phyloP scores from a whole-genome alignment of 1,284 basidiomycete genomes.

The Ganoderma resinaceum region DNA sequence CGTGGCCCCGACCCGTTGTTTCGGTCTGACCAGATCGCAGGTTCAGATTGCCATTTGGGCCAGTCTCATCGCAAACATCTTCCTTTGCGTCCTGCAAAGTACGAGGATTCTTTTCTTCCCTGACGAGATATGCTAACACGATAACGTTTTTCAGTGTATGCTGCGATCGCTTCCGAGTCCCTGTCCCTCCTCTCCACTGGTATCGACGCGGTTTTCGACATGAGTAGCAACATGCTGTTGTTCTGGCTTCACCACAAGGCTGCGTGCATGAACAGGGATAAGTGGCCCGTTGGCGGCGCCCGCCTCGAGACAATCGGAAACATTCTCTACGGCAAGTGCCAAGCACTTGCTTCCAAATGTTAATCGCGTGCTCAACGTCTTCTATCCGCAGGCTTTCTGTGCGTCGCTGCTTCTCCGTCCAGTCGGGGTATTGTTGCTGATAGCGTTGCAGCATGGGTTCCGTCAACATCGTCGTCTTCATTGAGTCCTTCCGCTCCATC shows the following conservation, averaged over 20 bases:
- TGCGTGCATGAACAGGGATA: conserved; percentile 73
- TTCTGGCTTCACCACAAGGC: conserved; percentile 85
- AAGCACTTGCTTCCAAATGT: conserved; percentile 14
- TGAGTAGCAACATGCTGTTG: conserved; percentile 88
- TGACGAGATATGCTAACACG: conserved; percentile 9
- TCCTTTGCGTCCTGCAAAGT: conserved; percentile 75
- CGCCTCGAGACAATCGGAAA: conserved; percentile 92
- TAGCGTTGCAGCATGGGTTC: conserved; percentile 72
- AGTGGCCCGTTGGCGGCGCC: conserved; percentile 92
- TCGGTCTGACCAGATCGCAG: conserved; percentile 44
- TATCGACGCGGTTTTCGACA: conserved; percentile 93
- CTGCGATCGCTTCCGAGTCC: conserved; percentile 85
- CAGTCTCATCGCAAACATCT: conserved; percentile 82
- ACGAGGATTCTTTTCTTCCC: conserved; percentile 31
- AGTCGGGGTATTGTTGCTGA: neutral
- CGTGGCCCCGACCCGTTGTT: neutral
- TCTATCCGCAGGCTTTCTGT: conserved; percentile 67
- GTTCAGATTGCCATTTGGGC: conserved; percentile 90
- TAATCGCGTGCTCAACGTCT: neutral
- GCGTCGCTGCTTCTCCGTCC: conserved; percentile 37
- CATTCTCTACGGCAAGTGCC: conserved; percentile 78
- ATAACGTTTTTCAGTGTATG: conserved; percentile 67
- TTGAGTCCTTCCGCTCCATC: conserved; percentile 81
- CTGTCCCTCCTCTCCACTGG: conserved; percentile 90
- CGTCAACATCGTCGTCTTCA: conserved; percentile 86